These are phyloP conservation scores for Thymus mandschuricus DNA, from an alignment of 257 asterid species.

Conservation along the genomic window DNA sequence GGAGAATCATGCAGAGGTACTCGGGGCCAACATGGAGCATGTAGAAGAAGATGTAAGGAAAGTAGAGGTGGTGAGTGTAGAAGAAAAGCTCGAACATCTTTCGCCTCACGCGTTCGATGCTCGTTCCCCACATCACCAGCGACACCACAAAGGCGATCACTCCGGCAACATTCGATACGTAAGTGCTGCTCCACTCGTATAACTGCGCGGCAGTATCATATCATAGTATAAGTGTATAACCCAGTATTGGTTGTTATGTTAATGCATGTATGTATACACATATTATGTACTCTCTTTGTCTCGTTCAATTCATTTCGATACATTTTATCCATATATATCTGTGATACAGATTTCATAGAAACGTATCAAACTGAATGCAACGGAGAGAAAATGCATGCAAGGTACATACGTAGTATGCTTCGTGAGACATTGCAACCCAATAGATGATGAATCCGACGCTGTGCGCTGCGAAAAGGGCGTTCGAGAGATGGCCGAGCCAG, in stretches of 20 bases:
- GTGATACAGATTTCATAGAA: no score
- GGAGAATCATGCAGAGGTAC: conserved; percentile 61
- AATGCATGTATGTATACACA: no score
- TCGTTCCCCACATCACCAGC: conserved; percentile 54
- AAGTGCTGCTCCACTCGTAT: conserved; percentile 56
- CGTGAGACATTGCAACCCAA: conserved; percentile 53
- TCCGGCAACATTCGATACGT: conserved; percentile 58
- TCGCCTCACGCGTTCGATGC: conserved; percentile 51
- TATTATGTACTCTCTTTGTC: background rate
- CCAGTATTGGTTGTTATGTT: no score
- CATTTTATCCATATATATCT: no score
- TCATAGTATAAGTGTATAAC: background rate
- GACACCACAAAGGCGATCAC: conserved; percentile 50
- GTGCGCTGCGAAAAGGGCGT: conserved; percentile 52
- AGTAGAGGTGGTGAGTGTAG: conserved; percentile 58
- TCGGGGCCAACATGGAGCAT: conserved; percentile 54
- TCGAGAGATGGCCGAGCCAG: conserved; percentile 64
- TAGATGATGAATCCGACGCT: conserved; percentile 54
- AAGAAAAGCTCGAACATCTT: conserved; percentile 65
- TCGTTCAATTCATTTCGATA: no score
- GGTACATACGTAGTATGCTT: conserved; percentile 22
- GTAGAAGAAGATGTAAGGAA: conserved; percentile 51
- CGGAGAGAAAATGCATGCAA: no score
- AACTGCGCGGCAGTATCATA: conserved; percentile 36
- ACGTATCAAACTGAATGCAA: no score